Percentiles rank a stretch among this genome's conserved stretches.
Conservation (phyloP, 306 rosid genomes). For the Quercus bicolor region DNA sequence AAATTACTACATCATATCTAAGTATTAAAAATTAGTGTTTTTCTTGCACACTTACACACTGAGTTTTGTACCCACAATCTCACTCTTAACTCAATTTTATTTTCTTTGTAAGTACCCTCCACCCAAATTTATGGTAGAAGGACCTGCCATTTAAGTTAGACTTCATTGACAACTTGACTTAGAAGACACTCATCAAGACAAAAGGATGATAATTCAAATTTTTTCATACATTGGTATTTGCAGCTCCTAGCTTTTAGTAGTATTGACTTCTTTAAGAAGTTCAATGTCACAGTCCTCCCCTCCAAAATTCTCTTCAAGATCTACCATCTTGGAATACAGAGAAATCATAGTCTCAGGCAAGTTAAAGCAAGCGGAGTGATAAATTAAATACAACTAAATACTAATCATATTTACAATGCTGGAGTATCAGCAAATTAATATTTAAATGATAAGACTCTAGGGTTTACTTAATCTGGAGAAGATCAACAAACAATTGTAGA, state of each 20-base stretch:
- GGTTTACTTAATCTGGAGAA: constrained; percentile 69
- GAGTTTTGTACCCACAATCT: too few species aligned
- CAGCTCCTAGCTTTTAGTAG: constrained; percentile 37
- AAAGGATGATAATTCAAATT: constrained; percentile 38
- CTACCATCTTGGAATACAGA: constrained; percentile 49
- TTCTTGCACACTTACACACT: neutral
- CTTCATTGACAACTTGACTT: neutral
- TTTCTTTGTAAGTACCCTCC: too few species aligned
- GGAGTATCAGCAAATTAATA: constrained; percentile 8
- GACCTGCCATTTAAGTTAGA: neutral
- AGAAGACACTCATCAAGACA: constrained; percentile 3
- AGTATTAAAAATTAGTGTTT: neutral
- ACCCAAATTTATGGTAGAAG: too few species aligned
- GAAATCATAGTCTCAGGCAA: constrained; percentile 7
- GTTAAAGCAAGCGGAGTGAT: too few species aligned
- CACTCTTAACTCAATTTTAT: too few species aligned
- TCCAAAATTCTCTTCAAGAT: constrained; percentile 74
- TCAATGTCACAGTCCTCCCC: constrained; percentile 58
- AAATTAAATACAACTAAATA: too few species aligned
- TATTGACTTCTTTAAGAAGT: constrained; percentile 42
- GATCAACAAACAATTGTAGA: constrained; percentile 85
- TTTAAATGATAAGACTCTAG: neutral
- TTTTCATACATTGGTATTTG: constrained; percentile 11
- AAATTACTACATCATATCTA: neutral
- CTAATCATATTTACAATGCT: too few species aligned